Percentiles rank a stretch among this genome's conserved stretches.
Evolutionary conservation across 495 filamentous ascomycete genomes (phyloP).

Genomic region (Podospora pseudopauciseta): DNA sequence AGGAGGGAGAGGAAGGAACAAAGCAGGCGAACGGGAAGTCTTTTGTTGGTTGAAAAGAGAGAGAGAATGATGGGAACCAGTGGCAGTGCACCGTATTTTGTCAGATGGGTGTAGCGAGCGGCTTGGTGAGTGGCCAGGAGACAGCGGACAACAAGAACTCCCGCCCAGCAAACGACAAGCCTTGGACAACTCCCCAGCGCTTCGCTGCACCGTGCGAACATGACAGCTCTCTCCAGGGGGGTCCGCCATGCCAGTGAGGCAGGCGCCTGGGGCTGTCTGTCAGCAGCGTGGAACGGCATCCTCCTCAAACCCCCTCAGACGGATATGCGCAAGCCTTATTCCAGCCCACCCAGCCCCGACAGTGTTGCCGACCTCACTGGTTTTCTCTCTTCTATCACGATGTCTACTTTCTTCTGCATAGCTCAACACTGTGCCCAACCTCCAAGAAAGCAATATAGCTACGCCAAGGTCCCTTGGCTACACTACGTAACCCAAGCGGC

Average conservation of each 20-base stretch:
- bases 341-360: not conserved
- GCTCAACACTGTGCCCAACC: not conserved
- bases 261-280: not conserved
- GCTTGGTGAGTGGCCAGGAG: conserved; percentile 9
- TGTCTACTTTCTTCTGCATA: not conserved
- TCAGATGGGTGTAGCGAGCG: conserved; percentile 17
- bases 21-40: conserved; percentile 6
- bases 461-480: not conserved
- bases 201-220: conserved; percentile 9
- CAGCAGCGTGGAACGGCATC: not conserved
- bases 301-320: not conserved
- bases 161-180: conserved; percentile 2
- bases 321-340: not conserved
- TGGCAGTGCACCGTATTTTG: conserved; percentile 22
- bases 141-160: not conserved
- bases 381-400: not conserved
- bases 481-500: not conserved
- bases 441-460: not conserved
- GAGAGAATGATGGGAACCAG: not conserved
- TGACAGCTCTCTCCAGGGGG: not conserved
- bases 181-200: not conserved
- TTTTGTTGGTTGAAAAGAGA: conserved; percentile 1
- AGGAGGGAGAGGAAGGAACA: not conserved
- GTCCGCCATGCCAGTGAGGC: not conserved
- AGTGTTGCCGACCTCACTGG: not conserved